Conservation (phyloP, 106 monocot genomes). For the Triglochin maritima region DNA sequence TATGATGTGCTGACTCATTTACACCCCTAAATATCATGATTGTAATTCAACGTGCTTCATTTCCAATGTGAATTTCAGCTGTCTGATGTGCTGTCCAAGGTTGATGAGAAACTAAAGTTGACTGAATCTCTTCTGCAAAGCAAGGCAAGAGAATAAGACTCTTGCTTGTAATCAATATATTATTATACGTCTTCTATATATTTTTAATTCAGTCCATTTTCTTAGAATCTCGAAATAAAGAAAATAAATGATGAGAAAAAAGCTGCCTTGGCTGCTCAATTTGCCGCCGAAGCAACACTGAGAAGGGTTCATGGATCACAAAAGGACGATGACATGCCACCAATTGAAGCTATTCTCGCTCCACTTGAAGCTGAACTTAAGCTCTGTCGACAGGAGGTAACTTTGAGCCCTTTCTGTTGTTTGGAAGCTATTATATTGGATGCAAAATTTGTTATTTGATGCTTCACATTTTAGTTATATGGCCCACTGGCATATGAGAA, state of each 20-base stretch:
- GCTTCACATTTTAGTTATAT: no score
- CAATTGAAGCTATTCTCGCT: conserved; percentile 26
- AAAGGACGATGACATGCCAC: conserved; percentile 35
- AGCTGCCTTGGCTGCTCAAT: conserved; percentile 29
- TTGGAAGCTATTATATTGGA: background rate
- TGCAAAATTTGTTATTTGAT: background rate
- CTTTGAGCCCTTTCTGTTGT: background rate
- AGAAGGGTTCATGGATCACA: conserved; percentile 32
- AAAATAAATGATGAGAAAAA: conserved; percentile 33
- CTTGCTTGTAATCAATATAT: background rate
- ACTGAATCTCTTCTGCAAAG: conserved; percentile 72
- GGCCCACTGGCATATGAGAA: no score
- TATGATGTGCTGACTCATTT: no score
- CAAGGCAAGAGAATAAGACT: conserved; percentile 34
- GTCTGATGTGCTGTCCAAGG: conserved; percentile 62
- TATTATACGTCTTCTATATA: background rate
- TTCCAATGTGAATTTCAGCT: conserved; percentile 43
- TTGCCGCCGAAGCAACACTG: conserved; percentile 33
- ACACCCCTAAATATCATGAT: background rate
- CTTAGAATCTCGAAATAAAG: conserved; percentile 35
- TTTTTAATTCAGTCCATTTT: background rate
- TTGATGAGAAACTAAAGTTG: conserved; percentile 73
- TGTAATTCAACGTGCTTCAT: background rate
- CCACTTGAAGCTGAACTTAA: conserved; percentile 31
- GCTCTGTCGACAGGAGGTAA: conserved; percentile 27